phyloP scores from a whole-genome alignment of 352 stramenopile genomes.

The Phytophthora nicotianae region DNA sequence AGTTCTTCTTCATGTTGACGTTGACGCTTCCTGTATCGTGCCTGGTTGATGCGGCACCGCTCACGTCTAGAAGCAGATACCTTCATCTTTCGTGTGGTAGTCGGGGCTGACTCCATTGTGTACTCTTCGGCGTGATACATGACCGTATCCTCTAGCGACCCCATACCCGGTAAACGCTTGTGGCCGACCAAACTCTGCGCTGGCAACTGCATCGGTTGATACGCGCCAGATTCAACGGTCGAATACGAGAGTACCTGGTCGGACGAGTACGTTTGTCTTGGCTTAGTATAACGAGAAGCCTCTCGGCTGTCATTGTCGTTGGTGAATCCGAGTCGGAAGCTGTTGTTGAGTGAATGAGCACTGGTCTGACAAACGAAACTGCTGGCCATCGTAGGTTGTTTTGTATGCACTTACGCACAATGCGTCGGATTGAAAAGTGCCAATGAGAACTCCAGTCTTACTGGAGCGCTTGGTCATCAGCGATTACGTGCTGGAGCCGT shows the following conservation, averaged over 20 bases:
- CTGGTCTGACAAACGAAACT: neutral
- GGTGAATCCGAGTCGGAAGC: neutral
- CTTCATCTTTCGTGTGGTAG: constrained; percentile 9
- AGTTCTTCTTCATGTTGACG: constrained; percentile 2
- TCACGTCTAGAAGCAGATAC: constrained; percentile 9
- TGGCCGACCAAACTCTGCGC: neutral
- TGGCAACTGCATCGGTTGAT: neutral
- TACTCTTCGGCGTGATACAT: neutral
- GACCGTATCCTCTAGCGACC: neutral
- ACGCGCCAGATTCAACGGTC: neutral
- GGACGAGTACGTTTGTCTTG: neutral
- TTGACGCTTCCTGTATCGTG: constrained; percentile 11
- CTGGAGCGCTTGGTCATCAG: neutral
- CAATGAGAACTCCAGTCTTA: neutral
- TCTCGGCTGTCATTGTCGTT: neutral
- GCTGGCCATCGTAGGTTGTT: neutral
- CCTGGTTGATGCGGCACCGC: constrained; percentile 15
- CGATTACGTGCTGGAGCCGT: neutral
- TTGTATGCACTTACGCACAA: neutral
- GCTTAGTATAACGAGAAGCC: neutral
- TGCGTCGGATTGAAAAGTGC: neutral
- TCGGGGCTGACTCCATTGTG: neutral
- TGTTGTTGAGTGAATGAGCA: neutral
- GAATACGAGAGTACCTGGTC: neutral
- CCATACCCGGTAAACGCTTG: neutral